phyloP scores from a whole-genome alignment of 768 basidiomycete genomes.

The Rhodotorula kratochvilovae region DNA sequence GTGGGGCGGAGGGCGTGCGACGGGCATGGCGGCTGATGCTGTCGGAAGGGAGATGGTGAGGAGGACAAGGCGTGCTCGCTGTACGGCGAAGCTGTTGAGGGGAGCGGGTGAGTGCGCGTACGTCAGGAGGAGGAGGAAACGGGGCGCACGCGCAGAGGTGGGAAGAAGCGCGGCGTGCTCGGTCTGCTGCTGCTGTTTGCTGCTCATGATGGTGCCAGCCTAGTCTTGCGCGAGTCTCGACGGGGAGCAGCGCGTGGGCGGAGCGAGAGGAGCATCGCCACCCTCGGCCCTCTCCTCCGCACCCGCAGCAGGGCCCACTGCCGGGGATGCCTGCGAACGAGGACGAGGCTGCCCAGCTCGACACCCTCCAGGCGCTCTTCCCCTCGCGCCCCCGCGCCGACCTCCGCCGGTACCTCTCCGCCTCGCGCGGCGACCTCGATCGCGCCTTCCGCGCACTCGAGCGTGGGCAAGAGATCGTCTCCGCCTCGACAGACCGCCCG shows the following conservation, averaged over 20 bases:
- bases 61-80: neutral
- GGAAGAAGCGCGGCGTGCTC: neutral
- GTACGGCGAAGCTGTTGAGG: neutral
- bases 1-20: constrained; percentile 15
- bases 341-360: neutral
- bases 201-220: too few relatives aligned
- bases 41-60: neutral
- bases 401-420: constrained; percentile 7
- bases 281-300: too few relatives aligned
- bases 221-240: too few relatives aligned
- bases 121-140: neutral
- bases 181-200: too few relatives aligned
- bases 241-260: too few relatives aligned
- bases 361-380: constrained; percentile 7
- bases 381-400: neutral
- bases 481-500: neutral
- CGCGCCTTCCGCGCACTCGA: constrained; percentile 22
- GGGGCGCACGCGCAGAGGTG: neutral
- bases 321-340: too few relatives aligned
- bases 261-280: too few relatives aligned
- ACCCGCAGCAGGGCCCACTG: neutral
- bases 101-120: neutral
- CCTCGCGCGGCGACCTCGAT: constrained; percentile 6
- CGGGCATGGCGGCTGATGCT: neutral
- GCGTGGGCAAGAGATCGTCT: neutral